A percentile compares a stretch with the other conserved stretches of the same genome.
Conservation (phyloP, 106 monocot species). For the Platanthera zijinensis region DNA sequence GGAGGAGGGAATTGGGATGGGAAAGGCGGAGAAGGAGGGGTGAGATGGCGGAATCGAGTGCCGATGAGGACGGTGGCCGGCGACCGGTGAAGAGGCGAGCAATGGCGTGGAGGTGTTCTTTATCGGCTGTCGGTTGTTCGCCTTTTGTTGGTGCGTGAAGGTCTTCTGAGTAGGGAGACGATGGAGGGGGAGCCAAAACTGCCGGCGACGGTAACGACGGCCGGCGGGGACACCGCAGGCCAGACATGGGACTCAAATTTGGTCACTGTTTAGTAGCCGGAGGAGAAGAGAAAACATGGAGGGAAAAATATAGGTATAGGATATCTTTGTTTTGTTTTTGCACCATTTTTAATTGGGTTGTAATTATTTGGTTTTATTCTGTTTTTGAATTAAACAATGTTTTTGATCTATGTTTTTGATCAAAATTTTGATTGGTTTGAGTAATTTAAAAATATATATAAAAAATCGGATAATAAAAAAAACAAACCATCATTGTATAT, state of each 20-base stretch:
- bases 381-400: too few relatives aligned
- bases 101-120: constrained; percentile 12
- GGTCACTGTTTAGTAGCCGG: too few relatives aligned
- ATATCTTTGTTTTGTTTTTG: too few relatives aligned
- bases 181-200: background rate
- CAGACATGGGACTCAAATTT: background rate
- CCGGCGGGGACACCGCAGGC: background rate
- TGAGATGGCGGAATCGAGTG: constrained; percentile 18
- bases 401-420: too few relatives aligned
- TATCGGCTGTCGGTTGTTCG: background rate
- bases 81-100: constrained; percentile 19
- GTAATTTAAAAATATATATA: too few relatives aligned
- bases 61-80: background rate
- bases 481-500: too few relatives aligned
- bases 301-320: too few relatives aligned
- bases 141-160: background rate
- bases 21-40: constrained; percentile 11
- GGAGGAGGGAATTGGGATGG: background rate
- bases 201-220: background rate
- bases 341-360: too few relatives aligned
- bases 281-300: too few relatives aligned
- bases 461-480: too few relatives aligned
- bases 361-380: too few relatives aligned
- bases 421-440: too few relatives aligned
- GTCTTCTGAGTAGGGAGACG: background rate